These are phyloP conservation scores for Russula sp. DNA, from an alignment of 768 basidiomycete species.

Conservation along the genomic window DNA sequence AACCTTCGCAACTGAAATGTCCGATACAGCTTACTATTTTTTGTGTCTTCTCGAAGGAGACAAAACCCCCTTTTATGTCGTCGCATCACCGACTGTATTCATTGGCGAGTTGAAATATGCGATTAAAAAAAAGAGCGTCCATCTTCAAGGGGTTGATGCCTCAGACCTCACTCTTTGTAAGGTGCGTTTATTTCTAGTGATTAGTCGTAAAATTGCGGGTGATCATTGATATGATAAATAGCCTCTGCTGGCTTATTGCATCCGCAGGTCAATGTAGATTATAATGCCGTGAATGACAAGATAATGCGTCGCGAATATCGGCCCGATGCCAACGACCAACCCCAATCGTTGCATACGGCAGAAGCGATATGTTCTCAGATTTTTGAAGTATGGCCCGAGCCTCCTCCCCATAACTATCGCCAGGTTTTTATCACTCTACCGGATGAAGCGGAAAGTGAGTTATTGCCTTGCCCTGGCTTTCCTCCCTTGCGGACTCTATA, in stretches of 20 bases:
- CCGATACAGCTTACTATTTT: too few species aligned
- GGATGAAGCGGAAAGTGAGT: slow-evolving; percentile 52
- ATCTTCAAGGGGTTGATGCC: too few species aligned
- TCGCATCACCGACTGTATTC: too few species aligned
- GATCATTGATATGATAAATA: too few species aligned
- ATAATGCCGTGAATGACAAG: too few species aligned
- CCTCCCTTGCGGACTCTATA: not conserved
- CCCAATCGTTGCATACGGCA: not conserved
- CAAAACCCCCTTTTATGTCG: too few species aligned
- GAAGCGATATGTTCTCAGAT: not conserved
- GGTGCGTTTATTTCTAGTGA: not conserved
- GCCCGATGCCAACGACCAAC: too few species aligned
- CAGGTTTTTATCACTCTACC: not conserved
- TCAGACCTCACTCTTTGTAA: not conserved
- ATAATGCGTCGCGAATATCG: not conserved
- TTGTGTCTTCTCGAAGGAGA: too few species aligned
- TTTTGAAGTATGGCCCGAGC: not conserved
- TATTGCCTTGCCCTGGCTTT: not conserved
- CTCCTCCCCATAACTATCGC: not conserved
- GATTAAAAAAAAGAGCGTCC: too few species aligned
- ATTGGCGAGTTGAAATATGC: too few species aligned
- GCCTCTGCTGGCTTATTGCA: not conserved
- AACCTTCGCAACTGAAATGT: too few species aligned
- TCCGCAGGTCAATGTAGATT: not conserved
- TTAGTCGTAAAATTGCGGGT: not conserved